Percentiles rank a stretch among this genome's conserved stretches.
Evolutionary conservation across 768 basidiomycete species (phyloP).

Genomic region (Pisolithus tinctorius): DNA sequence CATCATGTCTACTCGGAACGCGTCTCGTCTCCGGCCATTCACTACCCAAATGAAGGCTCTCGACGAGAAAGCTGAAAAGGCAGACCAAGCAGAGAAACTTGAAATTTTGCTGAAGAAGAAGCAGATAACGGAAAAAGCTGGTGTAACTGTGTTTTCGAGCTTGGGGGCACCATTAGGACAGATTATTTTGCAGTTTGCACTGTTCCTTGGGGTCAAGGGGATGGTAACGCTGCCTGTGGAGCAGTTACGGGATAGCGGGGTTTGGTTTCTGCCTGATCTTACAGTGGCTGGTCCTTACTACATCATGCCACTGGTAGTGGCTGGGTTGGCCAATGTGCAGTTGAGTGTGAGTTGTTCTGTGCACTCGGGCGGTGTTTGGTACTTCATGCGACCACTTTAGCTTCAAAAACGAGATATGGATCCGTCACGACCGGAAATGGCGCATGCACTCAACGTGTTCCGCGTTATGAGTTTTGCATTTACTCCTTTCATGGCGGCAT

Average conservation of each 20-base stretch:
- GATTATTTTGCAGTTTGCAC: conserved; percentile 65
- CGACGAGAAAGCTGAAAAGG: conserved; percentile 33
- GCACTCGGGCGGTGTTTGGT: neutral
- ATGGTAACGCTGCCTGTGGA: conserved; percentile 67
- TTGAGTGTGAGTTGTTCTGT: conserved; percentile 46
- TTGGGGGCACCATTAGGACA: conserved; percentile 60
- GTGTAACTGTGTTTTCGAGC: conserved; percentile 52
- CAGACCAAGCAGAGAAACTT: conserved; percentile 37
- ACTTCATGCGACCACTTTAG: conserved; percentile 17
- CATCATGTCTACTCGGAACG: conserved; percentile 49
- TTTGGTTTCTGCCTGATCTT: conserved; percentile 69
- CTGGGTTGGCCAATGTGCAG: conserved; percentile 59
- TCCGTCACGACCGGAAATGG: conserved; percentile 45
- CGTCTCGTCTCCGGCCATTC: conserved; percentile 36
- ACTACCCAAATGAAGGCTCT: conserved; percentile 46
- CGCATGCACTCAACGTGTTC: conserved; percentile 64
- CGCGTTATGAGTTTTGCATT: conserved; percentile 48
- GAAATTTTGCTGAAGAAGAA: conserved; percentile 39
- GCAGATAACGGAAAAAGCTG: conserved; percentile 54
- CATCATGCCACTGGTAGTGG: conserved; percentile 56
- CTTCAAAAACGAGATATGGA: conserved; percentile 49
- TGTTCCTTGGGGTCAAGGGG: conserved; percentile 76
- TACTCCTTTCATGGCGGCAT: conserved; percentile 45
- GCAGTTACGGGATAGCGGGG: conserved; percentile 72
- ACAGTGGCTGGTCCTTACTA: conserved; percentile 73